Conservation (phyloP, 169 alveolate genomes). For the Plasmodium yoelii region DNA sequence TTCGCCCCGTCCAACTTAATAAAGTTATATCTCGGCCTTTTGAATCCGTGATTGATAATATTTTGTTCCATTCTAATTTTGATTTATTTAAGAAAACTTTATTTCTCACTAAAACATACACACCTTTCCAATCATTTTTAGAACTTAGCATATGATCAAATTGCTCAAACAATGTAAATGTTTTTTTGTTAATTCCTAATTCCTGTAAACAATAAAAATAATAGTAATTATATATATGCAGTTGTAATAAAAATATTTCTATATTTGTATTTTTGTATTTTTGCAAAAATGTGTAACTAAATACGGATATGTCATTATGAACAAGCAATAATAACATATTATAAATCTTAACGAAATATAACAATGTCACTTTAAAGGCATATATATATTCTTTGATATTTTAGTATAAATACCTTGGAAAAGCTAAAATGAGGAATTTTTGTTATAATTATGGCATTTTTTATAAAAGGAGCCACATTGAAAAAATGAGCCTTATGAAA, state of each 20-base stretch:
- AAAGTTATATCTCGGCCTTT: slow-evolving; percentile 60
- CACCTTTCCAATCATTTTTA: slow-evolving; percentile 66
- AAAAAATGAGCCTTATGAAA: slow-evolving; percentile 76
- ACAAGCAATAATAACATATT: too few species aligned
- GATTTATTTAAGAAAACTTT: slow-evolving; percentile 49
- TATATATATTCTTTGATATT: too few species aligned
- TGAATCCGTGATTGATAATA: slow-evolving; percentile 39
- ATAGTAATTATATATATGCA: neutral
- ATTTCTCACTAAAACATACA: slow-evolving; percentile 44
- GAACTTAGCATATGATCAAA: slow-evolving; percentile 72
- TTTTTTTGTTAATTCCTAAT: slow-evolving; percentile 51
- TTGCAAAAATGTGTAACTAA: neutral
- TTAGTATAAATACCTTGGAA: slow-evolving; percentile 25
- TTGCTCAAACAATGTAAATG: slow-evolving; percentile 58
- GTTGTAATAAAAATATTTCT: neutral
- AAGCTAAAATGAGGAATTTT: slow-evolving; percentile 70
- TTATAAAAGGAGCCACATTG: slow-evolving; percentile 65
- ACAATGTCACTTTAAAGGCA: too few species aligned
- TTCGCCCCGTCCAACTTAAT: slow-evolving; percentile 68
- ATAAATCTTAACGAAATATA: too few species aligned
- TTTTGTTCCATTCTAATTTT: slow-evolving; percentile 62
- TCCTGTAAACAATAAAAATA: slow-evolving; percentile 20
- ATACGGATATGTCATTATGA: too few species aligned
- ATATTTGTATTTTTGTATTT: too few species aligned
- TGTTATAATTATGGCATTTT: slow-evolving; percentile 61